These are phyloP conservation scores for Lactarius evosmus DNA, from an alignment of 768 basidiomycete genomes.

Conservation along the genomic window DNA sequence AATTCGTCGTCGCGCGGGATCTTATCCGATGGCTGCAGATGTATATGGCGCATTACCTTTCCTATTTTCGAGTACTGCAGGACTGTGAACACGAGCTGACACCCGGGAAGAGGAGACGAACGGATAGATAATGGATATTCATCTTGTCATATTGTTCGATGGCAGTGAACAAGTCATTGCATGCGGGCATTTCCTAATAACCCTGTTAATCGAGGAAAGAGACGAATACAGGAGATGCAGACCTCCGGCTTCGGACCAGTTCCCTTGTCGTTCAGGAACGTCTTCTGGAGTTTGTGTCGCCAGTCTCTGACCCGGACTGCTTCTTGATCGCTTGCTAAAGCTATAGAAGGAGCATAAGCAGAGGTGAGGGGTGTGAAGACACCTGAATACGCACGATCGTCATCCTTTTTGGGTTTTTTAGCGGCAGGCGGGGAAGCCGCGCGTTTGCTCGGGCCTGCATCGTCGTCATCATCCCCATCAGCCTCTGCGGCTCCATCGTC, in stretches of 20 bases:
- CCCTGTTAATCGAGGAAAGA: slow-evolving; percentile 8
- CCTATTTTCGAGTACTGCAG: slow-evolving; percentile 69
- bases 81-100: not conserved
- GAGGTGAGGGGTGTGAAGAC: not conserved
- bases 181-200: slow-evolving; percentile 68
- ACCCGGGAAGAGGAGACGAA: slow-evolving; percentile 29
- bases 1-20: slow-evolving; percentile 66
- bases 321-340: slow-evolving; percentile 54
- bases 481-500: slow-evolving; percentile 48
- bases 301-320: slow-evolving; percentile 80
- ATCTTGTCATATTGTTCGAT: slow-evolving; percentile 77
- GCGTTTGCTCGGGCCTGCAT: slow-evolving; percentile 50
- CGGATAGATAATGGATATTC: slow-evolving; percentile 69
- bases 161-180: slow-evolving; percentile 68
- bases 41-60: slow-evolving; percentile 87
- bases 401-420: slow-evolving; percentile 64
- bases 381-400: slow-evolving; percentile 56
- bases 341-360: slow-evolving; percentile 33
- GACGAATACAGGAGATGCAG: slow-evolving; percentile 29
- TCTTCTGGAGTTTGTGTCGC: slow-evolving; percentile 90
- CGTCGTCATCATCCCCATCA: slow-evolving; percentile 36
- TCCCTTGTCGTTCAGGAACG: slow-evolving; percentile 64
- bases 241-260: slow-evolving; percentile 63
- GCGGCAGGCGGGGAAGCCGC: slow-evolving; percentile 53
- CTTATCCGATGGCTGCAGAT: slow-evolving; percentile 48